Percentiles rank a stretch among this genome's conserved stretches.
phyloP scores from a whole-genome alignment of 2,329 filamentous ascomycete genomes.

The Aspergillus sp. region DNA sequence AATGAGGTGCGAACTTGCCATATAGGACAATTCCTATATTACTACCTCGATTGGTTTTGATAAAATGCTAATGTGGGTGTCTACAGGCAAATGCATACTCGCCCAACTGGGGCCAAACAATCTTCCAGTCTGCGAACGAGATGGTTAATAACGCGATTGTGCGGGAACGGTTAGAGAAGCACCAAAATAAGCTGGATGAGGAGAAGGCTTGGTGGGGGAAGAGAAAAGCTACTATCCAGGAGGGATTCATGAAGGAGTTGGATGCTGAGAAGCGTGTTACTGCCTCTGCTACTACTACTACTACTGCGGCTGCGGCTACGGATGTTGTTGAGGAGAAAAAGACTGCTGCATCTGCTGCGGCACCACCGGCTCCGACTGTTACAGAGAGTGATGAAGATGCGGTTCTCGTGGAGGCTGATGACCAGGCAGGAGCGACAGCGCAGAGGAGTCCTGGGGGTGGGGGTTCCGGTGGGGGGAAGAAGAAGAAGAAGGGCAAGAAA shows the following conservation, averaged over 20 bases:
- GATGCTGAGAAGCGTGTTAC: conserved; percentile 35
- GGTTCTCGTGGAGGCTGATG: conserved; percentile 71
- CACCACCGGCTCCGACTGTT: conserved; percentile 21
- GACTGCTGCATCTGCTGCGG: conserved; percentile 9
- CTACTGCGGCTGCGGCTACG: conserved; percentile 17
- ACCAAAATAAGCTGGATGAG: conserved; percentile 66
- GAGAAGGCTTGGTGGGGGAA: conserved; percentile 95
- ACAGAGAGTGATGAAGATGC: conserved; percentile 67
- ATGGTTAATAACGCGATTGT: conserved; percentile 82
- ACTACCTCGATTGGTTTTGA: background rate
- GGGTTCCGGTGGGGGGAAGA: conserved; percentile 22
- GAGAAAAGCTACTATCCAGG: conserved; percentile 69
- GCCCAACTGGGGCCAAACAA: conserved; percentile 86
- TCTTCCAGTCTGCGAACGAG: conserved; percentile 97
- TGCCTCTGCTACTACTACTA: conserved; percentile 9
- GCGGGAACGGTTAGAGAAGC: conserved; percentile 71
- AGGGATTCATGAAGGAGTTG: conserved; percentile 81
- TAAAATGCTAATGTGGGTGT: background rate
- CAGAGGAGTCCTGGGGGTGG: conserved; percentile 13
- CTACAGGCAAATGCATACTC: conserved; percentile 82
- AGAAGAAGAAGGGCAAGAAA: conserved; percentile 52
- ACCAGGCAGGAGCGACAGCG: conserved; percentile 36
- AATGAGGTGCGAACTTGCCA: conserved; percentile 65
- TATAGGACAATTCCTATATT: background rate
- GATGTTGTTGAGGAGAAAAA: conserved; percentile 11